Evolutionary conservation across 495 filamentous ascomycete genomes (phyloP).

Genomic region (Penicillium salamii): DNA sequence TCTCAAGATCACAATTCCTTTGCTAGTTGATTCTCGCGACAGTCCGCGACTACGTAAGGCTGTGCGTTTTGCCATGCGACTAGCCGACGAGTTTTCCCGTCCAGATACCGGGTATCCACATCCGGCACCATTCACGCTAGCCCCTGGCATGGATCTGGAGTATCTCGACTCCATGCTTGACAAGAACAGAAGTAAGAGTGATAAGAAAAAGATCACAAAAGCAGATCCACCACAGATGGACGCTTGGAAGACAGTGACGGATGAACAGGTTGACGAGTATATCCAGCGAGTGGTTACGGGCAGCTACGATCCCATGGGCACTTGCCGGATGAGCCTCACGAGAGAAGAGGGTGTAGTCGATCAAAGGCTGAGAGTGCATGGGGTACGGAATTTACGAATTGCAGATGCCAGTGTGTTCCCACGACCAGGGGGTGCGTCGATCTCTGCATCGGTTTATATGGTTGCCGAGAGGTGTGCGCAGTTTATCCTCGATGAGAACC

Average conservation of each 20-base stretch:
- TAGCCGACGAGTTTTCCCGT: not conserved
- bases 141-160: not conserved
- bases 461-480: slow-evolving; percentile 1
- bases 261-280: not conserved
- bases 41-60: not conserved
- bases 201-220: not conserved
- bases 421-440: not conserved
- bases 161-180: not conserved
- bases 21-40: not conserved
- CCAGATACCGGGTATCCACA: not conserved
- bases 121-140: not conserved
- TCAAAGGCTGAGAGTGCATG: not conserved
- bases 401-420: slow-evolving; percentile 1
- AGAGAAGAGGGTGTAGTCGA: not conserved
- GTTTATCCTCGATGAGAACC: not conserved
- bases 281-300: slow-evolving; percentile 1
- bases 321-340: slow-evolving; percentile 1
- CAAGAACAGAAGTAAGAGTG: not conserved
- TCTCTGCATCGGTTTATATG: slow-evolving; percentile 1
- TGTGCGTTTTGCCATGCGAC: slow-evolving; percentile 1
- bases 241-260: not conserved
- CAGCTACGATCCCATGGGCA: slow-evolving; percentile 1
- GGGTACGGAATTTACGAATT: slow-evolving; percentile 1
- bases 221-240: not conserved
- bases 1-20: not conserved